Percentiles rank a stretch among this genome's conserved stretches.
These are phyloP conservation scores for Lactarius sp. DNA, from an alignment of 768 basidiomycete genomes.

Conservation along the genomic window DNA sequence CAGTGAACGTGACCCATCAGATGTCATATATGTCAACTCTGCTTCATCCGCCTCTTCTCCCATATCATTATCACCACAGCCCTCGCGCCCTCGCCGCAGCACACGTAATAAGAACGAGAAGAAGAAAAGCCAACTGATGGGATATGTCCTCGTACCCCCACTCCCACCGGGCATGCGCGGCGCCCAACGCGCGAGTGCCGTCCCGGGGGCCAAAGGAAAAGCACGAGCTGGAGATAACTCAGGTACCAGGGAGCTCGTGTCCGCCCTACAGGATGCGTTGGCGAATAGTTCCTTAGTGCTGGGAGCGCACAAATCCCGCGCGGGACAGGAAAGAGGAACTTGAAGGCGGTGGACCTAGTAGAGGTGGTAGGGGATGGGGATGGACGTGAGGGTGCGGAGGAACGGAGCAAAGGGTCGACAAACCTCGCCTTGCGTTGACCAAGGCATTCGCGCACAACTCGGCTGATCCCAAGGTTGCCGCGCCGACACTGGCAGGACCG, in stretches of 20 bases:
- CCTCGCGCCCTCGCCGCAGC: not conserved
- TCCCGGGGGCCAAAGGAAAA: not conserved
- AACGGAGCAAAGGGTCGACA: not conserved
- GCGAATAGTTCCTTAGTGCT: not conserved
- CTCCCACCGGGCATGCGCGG: not conserved
- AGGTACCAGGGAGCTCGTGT: not conserved
- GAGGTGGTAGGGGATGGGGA: not conserved
- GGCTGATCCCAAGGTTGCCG: not conserved
- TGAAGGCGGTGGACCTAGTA: not conserved
- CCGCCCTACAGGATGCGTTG: constrained; percentile 9
- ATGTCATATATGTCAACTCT: constrained; percentile 1
- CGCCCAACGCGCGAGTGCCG: not conserved
- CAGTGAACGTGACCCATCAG: not conserved
- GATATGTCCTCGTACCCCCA: constrained; percentile 6
- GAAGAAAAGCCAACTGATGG: constrained; percentile 4
- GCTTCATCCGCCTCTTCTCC: not conserved
- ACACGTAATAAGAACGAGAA: not conserved
- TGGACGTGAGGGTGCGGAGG: not conserved
- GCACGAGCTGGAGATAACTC: not conserved
- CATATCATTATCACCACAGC: not conserved
- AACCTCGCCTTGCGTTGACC: constrained; percentile 4
- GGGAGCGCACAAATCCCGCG: not conserved
- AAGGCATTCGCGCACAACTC: constrained; percentile 11
- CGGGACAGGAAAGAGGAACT: not conserved
- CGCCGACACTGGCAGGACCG: not conserved